Conservation (phyloP, 805 yeast species). For the Lachancea waltii region DNA sequence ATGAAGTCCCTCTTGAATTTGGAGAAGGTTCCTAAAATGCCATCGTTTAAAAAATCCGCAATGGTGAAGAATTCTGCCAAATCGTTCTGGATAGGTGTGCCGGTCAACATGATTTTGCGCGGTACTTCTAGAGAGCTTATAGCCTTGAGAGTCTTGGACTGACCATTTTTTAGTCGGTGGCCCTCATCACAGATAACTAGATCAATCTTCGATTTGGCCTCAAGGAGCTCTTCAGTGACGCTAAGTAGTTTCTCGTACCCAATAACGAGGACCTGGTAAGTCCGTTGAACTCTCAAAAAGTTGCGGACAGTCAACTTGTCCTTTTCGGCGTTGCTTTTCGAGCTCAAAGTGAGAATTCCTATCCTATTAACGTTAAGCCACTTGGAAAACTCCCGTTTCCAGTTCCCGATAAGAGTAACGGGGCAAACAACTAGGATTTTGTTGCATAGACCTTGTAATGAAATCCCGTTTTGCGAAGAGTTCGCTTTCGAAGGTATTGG, state of each 20-base stretch:
- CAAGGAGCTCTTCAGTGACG: conserved; percentile 44
- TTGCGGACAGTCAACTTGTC: conserved; percentile 52
- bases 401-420: conserved; percentile 78
- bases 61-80: conserved; percentile 74
- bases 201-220: conserved; percentile 44
- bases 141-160: conserved; percentile 64
- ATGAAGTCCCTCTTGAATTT: conserved; percentile 56
- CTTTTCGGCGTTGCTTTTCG: conserved; percentile 42
- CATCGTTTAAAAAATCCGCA: conserved; percentile 80
- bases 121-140: conserved; percentile 49
- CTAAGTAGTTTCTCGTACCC: conserved; percentile 79
- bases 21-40: conserved; percentile 58
- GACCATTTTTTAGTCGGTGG: conserved; percentile 72
- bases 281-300: conserved; percentile 55
- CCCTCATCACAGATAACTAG: conserved; percentile 92
- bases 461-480: conserved; percentile 31
- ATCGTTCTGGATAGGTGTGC: conserved; percentile 94
- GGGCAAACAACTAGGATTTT: conserved; percentile 85
- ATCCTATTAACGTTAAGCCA: conserved; percentile 70
- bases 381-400: conserved; percentile 83
- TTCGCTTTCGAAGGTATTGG: conserved; percentile 39
- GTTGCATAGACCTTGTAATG: conserved; percentile 34
- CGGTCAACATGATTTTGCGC: conserved; percentile 64
- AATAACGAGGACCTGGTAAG: conserved; percentile 74
- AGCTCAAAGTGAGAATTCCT: conserved; percentile 57